phyloP scores from a whole-genome alignment of 2,329 filamentous ascomycete genomes.

The Escovopsis sp. region DNA sequence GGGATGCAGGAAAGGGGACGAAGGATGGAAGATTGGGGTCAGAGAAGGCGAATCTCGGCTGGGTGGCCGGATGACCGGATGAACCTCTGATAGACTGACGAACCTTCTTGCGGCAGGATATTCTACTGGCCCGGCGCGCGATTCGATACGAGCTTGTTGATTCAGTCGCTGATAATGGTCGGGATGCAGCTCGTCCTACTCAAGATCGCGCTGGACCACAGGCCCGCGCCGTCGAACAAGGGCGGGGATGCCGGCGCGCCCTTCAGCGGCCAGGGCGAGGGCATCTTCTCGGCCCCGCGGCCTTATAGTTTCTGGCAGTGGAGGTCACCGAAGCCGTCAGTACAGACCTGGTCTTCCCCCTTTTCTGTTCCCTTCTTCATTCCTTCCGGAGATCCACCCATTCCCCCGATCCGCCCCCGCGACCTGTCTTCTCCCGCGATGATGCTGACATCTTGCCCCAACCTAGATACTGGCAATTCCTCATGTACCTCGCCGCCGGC shows the following conservation, averaged over 20 bases:
- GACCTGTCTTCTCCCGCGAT: neutral
- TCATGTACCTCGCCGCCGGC: constrained; percentile 48
- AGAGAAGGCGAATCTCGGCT: neutral
- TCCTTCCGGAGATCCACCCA: too few relatives aligned
- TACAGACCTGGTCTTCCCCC: constrained; percentile 8
- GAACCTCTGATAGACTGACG: too few relatives aligned
- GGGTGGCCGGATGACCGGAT: too few relatives aligned
- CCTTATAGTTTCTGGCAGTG: constrained; percentile 78
- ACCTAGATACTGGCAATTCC: constrained; percentile 59
- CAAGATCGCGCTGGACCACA: constrained; percentile 53
- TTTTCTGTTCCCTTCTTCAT: neutral
- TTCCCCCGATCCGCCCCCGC: neutral
- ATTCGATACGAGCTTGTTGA: constrained; percentile 47
- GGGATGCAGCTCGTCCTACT: constrained; percentile 46
- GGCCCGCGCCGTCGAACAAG: constrained; percentile 42
- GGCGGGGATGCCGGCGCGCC: constrained; percentile 45
- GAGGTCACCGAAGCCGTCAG: constrained; percentile 52
- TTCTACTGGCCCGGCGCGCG: constrained; percentile 55
- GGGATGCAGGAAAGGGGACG: neutral
- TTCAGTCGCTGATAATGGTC: constrained; percentile 53
- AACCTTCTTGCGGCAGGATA: constrained; percentile 39
- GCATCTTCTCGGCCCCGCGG: constrained; percentile 26
- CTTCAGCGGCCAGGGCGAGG: constrained; percentile 39
- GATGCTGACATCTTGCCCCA: neutral
- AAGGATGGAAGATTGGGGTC: neutral